A percentile compares a stretch with the other conserved stretches of the same genome.
These are phyloP conservation scores for Coniosporium apollinis DNA, from an alignment of 495 filamentous ascomycete species.

Conservation along the genomic window DNA sequence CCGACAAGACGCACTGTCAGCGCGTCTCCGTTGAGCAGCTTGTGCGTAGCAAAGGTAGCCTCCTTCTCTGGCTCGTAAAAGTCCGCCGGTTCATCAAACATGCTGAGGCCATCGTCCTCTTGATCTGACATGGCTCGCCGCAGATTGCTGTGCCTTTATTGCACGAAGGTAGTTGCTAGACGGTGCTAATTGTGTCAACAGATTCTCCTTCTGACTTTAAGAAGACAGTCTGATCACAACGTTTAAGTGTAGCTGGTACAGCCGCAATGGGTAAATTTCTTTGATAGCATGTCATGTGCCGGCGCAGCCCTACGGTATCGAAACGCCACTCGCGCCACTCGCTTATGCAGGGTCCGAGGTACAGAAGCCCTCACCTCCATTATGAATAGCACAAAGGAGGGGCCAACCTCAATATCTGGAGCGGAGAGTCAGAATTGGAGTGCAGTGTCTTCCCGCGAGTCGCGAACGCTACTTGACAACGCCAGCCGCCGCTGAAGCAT, in stretches of 20 bases:
- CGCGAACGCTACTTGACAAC: too few relatives aligned
- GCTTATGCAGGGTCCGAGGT: too few relatives aligned
- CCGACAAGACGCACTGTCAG: conserved; percentile 72
- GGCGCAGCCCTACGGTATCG: too few relatives aligned
- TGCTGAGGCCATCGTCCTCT: conserved; percentile 27
- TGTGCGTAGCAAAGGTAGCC: conserved; percentile 51
- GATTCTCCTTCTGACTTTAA: neutral
- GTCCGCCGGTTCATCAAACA: conserved; percentile 66
- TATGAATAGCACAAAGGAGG: too few relatives aligned
- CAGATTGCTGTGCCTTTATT: neutral
- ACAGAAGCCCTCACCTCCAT: too few relatives aligned
- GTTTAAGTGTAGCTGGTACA: neutral
- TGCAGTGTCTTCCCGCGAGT: too few relatives aligned
- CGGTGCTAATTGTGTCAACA: neutral
- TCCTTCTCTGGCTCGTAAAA: conserved; percentile 57
- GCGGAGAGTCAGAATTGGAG: too few relatives aligned
- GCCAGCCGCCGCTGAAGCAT: too few relatives aligned
- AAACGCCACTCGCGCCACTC: too few relatives aligned
- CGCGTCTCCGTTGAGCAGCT: conserved; percentile 43
- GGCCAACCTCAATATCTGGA: too few relatives aligned
- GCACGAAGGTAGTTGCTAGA: neutral
- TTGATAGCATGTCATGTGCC: too few relatives aligned
- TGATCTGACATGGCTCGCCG: conserved; percentile 3
- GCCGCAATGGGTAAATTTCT: neutral
- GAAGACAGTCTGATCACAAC: neutral